Conservation (phyloP, 768 basidiomycete genomes). For the Amanita rubescens region DNA sequence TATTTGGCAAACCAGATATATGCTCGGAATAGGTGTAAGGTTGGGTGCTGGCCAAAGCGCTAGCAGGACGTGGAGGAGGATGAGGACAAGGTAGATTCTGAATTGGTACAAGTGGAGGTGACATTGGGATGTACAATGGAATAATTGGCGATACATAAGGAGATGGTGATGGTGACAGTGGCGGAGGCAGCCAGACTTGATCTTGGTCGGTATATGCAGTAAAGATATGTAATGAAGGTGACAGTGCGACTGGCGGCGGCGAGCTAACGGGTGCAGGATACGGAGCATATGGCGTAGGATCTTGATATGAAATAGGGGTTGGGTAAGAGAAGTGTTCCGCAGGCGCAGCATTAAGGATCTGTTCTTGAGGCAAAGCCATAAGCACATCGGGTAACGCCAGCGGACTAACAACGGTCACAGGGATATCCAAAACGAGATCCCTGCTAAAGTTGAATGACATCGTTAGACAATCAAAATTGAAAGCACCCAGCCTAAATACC, state of each 20-base stretch:
- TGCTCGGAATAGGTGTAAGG: conserved; percentile 16
- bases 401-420: conserved; percentile 59
- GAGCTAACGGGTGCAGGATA: conserved; percentile 13
- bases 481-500: conserved; percentile 10
- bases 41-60: conserved; percentile 29
- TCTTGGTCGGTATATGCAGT: conserved; percentile 37
- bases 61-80: conserved; percentile 44
- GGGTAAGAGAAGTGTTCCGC: not conserved
- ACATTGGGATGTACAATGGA: not conserved
- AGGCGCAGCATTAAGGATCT: not conserved
- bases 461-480: not conserved
- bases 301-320: not conserved
- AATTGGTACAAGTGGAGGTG: conserved; percentile 6
- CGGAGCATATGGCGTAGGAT: conserved; percentile 8
- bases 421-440: conserved; percentile 59
- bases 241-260: conserved; percentile 28
- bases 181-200: conserved; percentile 45
- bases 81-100: conserved; percentile 25
- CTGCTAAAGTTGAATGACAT: conserved; percentile 44
- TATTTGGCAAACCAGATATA: conserved; percentile 30
- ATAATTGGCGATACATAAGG: conserved; percentile 27
- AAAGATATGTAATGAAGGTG: conserved; percentile 23
- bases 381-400: conserved; percentile 40
- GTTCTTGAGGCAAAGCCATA: conserved; percentile 17
- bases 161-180: conserved; percentile 18